Evolutionary conservation across 164 flowering plant genomes (phyloP).

Genomic region (Magnolia kwangsiensis): DNA sequence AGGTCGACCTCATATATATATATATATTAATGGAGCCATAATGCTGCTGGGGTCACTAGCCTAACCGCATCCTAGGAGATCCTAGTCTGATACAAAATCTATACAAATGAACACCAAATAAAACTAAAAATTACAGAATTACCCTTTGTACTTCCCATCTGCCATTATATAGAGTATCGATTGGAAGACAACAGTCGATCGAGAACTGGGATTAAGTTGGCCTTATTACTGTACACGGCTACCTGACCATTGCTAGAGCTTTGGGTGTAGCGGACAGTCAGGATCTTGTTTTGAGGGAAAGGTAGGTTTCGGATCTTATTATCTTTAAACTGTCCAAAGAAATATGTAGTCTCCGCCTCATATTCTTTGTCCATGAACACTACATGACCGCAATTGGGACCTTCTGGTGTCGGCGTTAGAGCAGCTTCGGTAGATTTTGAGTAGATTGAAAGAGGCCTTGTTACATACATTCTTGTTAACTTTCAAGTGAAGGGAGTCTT

Average conservation of each 20-base stretch:
- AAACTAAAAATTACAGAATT: not conserved
- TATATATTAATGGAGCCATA: no score
- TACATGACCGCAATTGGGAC: conserved; percentile 33
- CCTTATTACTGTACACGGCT: conserved; percentile 7
- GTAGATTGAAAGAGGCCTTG: no score
- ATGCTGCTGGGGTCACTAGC: no score
- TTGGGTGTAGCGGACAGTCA: conserved; percentile 12
- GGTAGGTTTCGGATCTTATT: conserved; percentile 24
- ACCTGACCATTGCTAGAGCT: not conserved
- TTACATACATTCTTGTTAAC: no score
- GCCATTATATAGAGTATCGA: conserved; percentile 40
- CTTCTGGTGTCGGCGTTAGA: conserved; percentile 27
- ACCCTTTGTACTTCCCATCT: conserved; percentile 51
- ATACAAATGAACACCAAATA: no score
- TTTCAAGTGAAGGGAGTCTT: no score
- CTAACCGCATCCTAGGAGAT: no score
- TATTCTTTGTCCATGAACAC: conserved; percentile 34
- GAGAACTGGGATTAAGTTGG: conserved; percentile 46
- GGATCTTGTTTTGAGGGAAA: conserved; percentile 40
- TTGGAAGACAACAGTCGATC: conserved; percentile 54
- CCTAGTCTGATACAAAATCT: no score
- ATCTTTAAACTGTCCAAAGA: conserved; percentile 19
- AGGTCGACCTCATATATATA: not conserved
- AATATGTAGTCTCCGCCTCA: conserved; percentile 20
- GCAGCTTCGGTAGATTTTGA: conserved; percentile 16